Evolutionary conservation across 257 asterid species (phyloP).

Genomic region (Catharanthus roseus): DNA sequence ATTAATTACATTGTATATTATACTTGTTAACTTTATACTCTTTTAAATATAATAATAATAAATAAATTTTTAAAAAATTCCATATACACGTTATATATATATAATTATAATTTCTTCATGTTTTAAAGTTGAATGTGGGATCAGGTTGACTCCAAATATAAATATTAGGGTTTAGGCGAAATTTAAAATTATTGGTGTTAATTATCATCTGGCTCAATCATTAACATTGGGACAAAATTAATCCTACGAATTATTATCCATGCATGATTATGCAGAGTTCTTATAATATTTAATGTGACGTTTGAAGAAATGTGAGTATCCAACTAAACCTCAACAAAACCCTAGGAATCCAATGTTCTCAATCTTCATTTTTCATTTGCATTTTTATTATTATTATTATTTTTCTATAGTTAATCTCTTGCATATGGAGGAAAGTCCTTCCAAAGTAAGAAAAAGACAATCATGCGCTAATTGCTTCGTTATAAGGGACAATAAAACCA

Average conservation of each 20-base stretch:
- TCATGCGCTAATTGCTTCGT: background rate
- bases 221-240: background rate
- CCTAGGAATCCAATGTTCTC: slow-evolving; percentile 48
- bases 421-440: background rate
- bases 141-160: slow-evolving; percentile 7
- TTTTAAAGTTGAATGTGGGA: too few species aligned
- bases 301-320: background rate
- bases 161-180: background rate
- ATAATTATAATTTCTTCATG: too few species aligned
- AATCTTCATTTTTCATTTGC: background rate
- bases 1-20: too few species aligned
- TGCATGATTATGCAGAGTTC: background rate
- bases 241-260: too few species aligned
- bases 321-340: slow-evolving; percentile 44
- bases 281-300: background rate
- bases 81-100: too few species aligned
- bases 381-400: too few species aligned
- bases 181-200: background rate
- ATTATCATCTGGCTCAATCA: background rate
- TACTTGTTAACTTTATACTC: too few species aligned
- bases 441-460: background rate
- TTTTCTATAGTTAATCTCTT: background rate
- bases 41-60: too few species aligned
- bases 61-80: too few species aligned
- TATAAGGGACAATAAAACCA: too few species aligned